Percentiles rank a stretch among this genome's conserved stretches.
These are phyloP conservation scores for Pichia sp. DNA, from an alignment of 1,139 yeast genomes.

Conservation along the genomic window DNA sequence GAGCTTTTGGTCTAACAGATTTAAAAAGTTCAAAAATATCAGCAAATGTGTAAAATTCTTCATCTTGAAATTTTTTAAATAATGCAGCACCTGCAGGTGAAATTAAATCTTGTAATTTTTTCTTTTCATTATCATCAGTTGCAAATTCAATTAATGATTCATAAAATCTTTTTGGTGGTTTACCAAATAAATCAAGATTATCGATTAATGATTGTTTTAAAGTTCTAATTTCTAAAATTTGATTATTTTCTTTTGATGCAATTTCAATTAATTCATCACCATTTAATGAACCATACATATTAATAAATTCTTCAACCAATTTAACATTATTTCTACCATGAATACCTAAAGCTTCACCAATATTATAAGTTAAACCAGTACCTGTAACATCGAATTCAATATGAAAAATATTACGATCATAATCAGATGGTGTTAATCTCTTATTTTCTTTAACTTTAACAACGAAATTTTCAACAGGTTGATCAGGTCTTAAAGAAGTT, in stretches of 20 bases:
- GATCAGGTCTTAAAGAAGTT: slow-evolving; percentile 74
- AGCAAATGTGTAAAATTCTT: slow-evolving; percentile 71
- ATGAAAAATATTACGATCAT: slow-evolving; percentile 94
- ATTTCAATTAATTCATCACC: slow-evolving; percentile 64
- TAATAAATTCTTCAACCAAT: slow-evolving; percentile 62
- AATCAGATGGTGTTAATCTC: slow-evolving; percentile 86
- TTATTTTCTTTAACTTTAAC: slow-evolving; percentile 89
- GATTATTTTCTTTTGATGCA: slow-evolving; percentile 61
- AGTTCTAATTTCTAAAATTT: slow-evolving; percentile 64
- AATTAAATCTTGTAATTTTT: slow-evolving; percentile 54
- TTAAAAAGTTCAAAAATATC: slow-evolving; percentile 77
- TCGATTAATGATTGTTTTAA: slow-evolving; percentile 76
- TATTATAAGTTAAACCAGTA: slow-evolving; percentile 84
- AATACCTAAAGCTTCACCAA: slow-evolving; percentile 95
- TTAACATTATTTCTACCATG: slow-evolving; percentile 78
- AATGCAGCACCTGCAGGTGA: slow-evolving; percentile 82
- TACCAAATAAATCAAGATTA: slow-evolving; percentile 83
- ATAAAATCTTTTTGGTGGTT: slow-evolving; percentile 92
- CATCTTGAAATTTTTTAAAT: slow-evolving; percentile 81
- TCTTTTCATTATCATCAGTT: slow-evolving; percentile 60
- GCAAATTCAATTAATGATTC: slow-evolving; percentile 76
- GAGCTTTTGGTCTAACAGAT: slow-evolving; percentile 76
- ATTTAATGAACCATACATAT: slow-evolving; percentile 56
- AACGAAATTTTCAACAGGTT: slow-evolving; percentile 77
- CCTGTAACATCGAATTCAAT: slow-evolving; percentile 89